A percentile compares a stretch with the other conserved stretches of the same genome.
phyloP scores from a whole-genome alignment of 2,329 filamentous ascomycete genomes.

The Ambrosiella cleistominuta region DNA sequence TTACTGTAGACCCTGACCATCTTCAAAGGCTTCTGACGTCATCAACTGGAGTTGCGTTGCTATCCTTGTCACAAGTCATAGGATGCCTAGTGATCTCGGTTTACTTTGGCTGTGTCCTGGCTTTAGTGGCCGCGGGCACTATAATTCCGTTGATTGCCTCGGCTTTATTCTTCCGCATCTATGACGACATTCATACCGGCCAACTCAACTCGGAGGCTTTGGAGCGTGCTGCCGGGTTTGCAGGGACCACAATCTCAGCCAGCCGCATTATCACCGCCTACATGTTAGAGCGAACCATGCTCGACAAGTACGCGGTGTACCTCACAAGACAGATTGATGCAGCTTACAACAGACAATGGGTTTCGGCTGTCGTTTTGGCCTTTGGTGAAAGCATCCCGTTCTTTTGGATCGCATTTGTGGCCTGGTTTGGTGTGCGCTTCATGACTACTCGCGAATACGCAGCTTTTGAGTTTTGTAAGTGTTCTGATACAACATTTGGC shows the following conservation, averaged over 20 bases:
- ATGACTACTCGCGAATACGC: slow-evolving; percentile 10
- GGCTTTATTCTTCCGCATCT: slow-evolving; percentile 33
- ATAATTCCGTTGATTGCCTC: slow-evolving; percentile 21
- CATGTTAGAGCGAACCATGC: slow-evolving; percentile 17
- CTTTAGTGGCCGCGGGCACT: slow-evolving; percentile 22
- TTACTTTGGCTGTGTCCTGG: slow-evolving; percentile 23
- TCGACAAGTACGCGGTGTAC: slow-evolving; percentile 10
- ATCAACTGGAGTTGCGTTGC: slow-evolving; percentile 18
- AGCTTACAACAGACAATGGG: slow-evolving; percentile 4
- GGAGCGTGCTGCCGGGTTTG: slow-evolving; percentile 9
- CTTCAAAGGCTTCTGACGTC: slow-evolving; percentile 20
- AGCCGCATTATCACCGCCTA: slow-evolving; percentile 17
- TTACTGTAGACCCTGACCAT: slow-evolving; percentile 19
- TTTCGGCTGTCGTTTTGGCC: slow-evolving; percentile 7
- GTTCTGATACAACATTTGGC: not conserved
- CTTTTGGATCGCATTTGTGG: slow-evolving; percentile 14
- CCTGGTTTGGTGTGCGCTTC: slow-evolving; percentile 13
- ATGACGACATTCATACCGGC: slow-evolving; percentile 9
- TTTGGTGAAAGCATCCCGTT: slow-evolving; percentile 12
- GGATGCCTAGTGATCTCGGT: slow-evolving; percentile 19
- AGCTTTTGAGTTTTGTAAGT: slow-evolving; percentile 13
- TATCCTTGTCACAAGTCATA: slow-evolving; percentile 18
- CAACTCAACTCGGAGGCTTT: slow-evolving; percentile 8
- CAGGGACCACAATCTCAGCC: slow-evolving; percentile 8
- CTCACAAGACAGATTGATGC: slow-evolving; percentile 8